phyloP scores from a whole-genome alignment of 768 basidiomycete genomes.

The Leccinum uliginosum region DNA sequence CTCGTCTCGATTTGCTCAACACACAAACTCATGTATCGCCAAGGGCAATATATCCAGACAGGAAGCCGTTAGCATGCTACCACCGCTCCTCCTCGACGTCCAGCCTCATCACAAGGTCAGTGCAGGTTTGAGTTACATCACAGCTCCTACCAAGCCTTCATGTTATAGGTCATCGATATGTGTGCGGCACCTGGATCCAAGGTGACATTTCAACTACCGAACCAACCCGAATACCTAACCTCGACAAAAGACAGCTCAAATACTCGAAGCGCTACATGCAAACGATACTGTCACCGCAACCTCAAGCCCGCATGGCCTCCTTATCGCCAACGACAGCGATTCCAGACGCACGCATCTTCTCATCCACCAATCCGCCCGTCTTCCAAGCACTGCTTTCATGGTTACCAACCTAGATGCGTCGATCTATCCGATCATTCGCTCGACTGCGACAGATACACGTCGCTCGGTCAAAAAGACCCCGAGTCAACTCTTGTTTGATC shows the following conservation, averaged over 20 bases:
- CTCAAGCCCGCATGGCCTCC: constrained; percentile 74
- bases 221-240: neutral
- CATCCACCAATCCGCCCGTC: constrained; percentile 93
- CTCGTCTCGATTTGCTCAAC: neutral
- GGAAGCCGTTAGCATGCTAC: constrained; percentile 99
- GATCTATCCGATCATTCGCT: constrained; percentile 65
- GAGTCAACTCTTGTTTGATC: constrained; percentile 73
- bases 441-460: constrained; percentile 19
- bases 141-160: neutral
- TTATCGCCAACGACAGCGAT: constrained; percentile 95
- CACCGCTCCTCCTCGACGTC: constrained; percentile 92
- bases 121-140: constrained; percentile 2
- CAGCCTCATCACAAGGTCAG: constrained; percentile 80
- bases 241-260: constrained; percentile 73
- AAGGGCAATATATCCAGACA: constrained; percentile 95
- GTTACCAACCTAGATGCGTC: constrained; percentile 97
- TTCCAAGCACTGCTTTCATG: constrained; percentile 88
- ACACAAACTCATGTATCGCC: neutral
- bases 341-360: constrained; percentile 92
- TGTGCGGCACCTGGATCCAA: constrained; percentile 99
- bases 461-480: constrained; percentile 35
- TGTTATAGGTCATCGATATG: constrained; percentile 81
- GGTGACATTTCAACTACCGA: constrained; percentile 33
- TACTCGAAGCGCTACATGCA: constrained; percentile 91
- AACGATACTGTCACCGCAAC: constrained; percentile 60